Conservation (phyloP, 1,284 basidiomycete genomes). For the Kwoniella shivajii region DNA sequence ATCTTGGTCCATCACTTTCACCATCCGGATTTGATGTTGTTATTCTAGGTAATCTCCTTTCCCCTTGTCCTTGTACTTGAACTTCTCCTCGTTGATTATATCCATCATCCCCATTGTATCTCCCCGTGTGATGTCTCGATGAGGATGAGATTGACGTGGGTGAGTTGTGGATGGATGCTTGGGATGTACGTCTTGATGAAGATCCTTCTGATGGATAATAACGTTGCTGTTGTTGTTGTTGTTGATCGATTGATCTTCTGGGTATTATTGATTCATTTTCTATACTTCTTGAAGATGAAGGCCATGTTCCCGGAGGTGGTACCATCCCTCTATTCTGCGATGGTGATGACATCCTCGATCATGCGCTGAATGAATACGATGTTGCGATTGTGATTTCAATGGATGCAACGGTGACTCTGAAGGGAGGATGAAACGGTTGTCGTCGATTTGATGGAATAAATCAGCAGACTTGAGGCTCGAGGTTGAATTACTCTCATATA, state of each 20-base stretch:
- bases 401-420: no score
- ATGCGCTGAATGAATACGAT: background rate
- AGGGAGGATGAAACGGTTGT: no score
- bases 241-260: constrained; percentile 17
- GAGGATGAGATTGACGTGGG: constrained; percentile 34
- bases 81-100: background rate
- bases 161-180: constrained; percentile 29
- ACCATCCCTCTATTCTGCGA: constrained; percentile 12
- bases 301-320: constrained; percentile 15
- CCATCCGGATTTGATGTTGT: constrained; percentile 27
- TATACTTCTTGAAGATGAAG: constrained; percentile 1
- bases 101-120: background rate
- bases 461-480: no score
- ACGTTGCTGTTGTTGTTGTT: background rate
- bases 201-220: background rate
- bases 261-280: constrained; percentile 4
- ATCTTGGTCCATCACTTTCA: constrained; percentile 26
- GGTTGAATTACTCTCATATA: no score
- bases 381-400: background rate
- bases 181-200: constrained; percentile 25
- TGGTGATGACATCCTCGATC: constrained; percentile 13
- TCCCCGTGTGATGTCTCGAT: constrained; percentile 12
- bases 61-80: background rate
- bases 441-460: no score
- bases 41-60: constrained; percentile 25